Evolutionary conservation across 2,329 filamentous ascomycete genomes (phyloP).

Genomic region (Phyllosticta ampelicida): DNA sequence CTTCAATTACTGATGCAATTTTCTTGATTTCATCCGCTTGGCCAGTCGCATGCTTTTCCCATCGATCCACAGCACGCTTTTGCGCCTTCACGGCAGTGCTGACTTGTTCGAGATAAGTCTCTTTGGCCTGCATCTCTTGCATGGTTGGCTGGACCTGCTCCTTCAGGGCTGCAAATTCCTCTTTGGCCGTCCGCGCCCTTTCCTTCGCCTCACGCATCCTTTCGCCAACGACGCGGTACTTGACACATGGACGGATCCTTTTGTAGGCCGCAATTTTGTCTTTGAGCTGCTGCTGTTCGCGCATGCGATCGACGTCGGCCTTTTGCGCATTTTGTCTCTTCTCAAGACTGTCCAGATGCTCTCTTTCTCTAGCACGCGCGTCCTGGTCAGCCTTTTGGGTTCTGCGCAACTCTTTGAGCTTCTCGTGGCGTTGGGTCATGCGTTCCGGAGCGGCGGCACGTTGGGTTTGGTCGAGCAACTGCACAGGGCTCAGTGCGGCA

Average conservation of each 20-base stretch:
- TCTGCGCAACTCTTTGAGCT: constrained; percentile 59
- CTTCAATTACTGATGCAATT: constrained; percentile 24
- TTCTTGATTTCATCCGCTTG: constrained; percentile 25
- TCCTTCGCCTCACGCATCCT: constrained; percentile 44
- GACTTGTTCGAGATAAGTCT: constrained; percentile 51
- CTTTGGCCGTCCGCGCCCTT: constrained; percentile 32
- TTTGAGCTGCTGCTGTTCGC: constrained; percentile 61
- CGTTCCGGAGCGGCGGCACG: constrained; percentile 74
- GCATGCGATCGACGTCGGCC: constrained; percentile 72
- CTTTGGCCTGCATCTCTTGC: constrained; percentile 56
- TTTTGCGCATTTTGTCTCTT: constrained; percentile 63
- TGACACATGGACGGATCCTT: constrained; percentile 52
- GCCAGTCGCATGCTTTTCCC: constrained; percentile 43
- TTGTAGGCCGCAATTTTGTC: constrained; percentile 54
- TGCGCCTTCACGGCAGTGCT: constrained; percentile 41
- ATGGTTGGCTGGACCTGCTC: constrained; percentile 56
- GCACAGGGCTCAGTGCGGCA: constrained; percentile 68
- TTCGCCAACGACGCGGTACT: constrained; percentile 48
- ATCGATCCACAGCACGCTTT: constrained; percentile 37
- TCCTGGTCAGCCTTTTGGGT: constrained; percentile 55
- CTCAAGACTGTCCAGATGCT: constrained; percentile 57
- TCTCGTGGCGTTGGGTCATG: constrained; percentile 67
- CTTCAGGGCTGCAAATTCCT: constrained; percentile 51
- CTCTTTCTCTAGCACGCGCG: constrained; percentile 48
- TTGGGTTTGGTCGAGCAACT: constrained; percentile 75